Evolutionary conservation across 441 rosid species (phyloP), one percentile per base, ranked within the genome.

Genomic region (Pelargonium australe): DNA sequence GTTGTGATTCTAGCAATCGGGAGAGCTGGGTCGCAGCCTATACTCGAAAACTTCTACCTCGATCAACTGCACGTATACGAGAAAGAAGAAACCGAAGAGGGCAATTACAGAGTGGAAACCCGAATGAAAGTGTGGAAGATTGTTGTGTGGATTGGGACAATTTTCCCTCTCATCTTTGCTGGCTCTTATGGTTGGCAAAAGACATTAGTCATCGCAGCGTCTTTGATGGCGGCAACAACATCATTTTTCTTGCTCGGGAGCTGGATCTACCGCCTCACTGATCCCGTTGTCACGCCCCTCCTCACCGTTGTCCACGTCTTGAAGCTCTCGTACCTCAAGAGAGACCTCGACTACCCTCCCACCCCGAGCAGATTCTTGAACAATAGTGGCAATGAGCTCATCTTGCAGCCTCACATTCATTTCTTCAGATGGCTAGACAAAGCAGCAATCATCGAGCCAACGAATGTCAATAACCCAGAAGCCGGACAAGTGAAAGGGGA

Each of bases 391-490:
- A 55, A 55, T 9, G 62, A 55, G 19, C 62, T 55, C 62, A 14
- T 55, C 16, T 55, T 55, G 62, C 17, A 55, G 25, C 62, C 62
- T 2, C 62, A 14, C 23, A 23, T 55, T 55, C 62, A 19, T 1
- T 55, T 19, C 17, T 55, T 55, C 61, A 55, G 62, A 55, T 55
- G 62, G 62, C 62, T 55, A 55, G 62, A 55, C 62, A 55, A 55
- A 55, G 62, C 62, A 55, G 62, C 62, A 6, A 55, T 55, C 62
- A 55, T 55, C 3, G 62, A 17, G 1, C 17, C 31, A 25, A 25
- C 31, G 31, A 25, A 25, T 25, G 31, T 0, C 31, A 25, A 25
- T 25, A 25, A 25, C 31, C 62, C 62, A 0, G 62, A 55, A 55
- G 62, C 62, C 7, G 62, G 6, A 7, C 19, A 20, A 16, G 19